Evolutionary conservation across 2,329 filamentous ascomycete genomes (phyloP), one percentile per base, ranked within the genome.

Genomic region (Neofusicoccum laricinum): DNA sequence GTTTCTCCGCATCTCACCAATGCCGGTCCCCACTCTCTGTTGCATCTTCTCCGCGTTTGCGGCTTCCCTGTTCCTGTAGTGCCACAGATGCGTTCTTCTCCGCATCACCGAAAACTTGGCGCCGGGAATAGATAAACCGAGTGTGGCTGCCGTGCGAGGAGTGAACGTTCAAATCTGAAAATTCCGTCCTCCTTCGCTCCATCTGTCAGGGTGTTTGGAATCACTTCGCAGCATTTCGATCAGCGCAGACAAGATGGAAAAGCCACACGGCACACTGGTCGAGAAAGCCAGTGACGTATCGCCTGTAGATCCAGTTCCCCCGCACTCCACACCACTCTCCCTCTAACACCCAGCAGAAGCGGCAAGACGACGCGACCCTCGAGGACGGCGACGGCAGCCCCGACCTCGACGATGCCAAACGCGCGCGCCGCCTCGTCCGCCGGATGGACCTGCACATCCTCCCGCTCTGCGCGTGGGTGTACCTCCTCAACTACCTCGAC

Each of bases 401-500:
- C 15, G 12, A 50, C 3, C 46, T 50, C 46, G 4, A 34, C 25
- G 66, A 66, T 50, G 32, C 19, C 11, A 19, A 41, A 17, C 46
- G 46, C 46, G 46, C 46, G 1, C 46, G 21, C 46, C 46, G 49
- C 10, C 51, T 68, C 8, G 63, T 64, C 25, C 64, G 67, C 2
- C 53, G 51, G 15, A 53, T 67, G 15, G 67, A 67, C 34, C 2
- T 58, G 15, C 66, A 63, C 38, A 48, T 69, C 53, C 48, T 69
- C 17, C 65, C 66, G 6, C 36, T 69, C 7, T 67, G 61, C 25
- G 59, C 62, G 15, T 68, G 73, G 66, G 72, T 79, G 14, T 53
- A 53, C 17, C 49, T 53, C 17, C 66, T 75, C 8, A 68, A 68
- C 12, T 75, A 64, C 40, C 58, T 68, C 67, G 71, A 72, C 55